A percentile compares a stretch with the other conserved stretches of the same genome.
These are phyloP conservation scores for Sarcocystis neurona DNA, from an alignment of 169 alveolate genomes.

Conservation along the genomic window DNA sequence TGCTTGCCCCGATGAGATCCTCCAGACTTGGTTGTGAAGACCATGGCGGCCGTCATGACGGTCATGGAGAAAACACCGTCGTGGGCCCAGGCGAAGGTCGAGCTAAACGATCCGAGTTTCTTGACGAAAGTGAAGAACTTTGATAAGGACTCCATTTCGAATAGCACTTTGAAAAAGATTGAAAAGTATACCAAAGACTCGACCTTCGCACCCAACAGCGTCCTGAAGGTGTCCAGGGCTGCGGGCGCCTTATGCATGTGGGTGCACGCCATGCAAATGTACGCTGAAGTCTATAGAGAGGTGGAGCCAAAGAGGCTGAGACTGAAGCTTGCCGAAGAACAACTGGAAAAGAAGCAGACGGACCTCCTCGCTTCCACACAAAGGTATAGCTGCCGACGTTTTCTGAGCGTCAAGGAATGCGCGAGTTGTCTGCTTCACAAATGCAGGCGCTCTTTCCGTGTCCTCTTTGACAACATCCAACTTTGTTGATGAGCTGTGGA, in stretches of 20 bases:
- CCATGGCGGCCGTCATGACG: conserved; percentile 93
- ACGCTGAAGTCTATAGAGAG: conserved; percentile 93
- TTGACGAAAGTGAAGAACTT: conserved; percentile 84
- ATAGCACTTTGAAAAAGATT: conserved; percentile 83
- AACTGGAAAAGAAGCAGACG: conserved; percentile 74
- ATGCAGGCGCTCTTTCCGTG: background rate
- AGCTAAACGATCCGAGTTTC: conserved; percentile 92
- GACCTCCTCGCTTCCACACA: conserved; percentile 55
- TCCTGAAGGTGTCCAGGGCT: conserved; percentile 89
- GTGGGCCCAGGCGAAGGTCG: conserved; percentile 93
- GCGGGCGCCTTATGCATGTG: conserved; percentile 94
- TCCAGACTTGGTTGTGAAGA: conserved; percentile 86
- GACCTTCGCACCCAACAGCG: conserved; percentile 86
- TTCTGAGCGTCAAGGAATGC: background rate
- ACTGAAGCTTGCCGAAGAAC: conserved; percentile 86
- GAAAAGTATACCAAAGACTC: conserved; percentile 86
- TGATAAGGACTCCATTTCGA: conserved; percentile 90
- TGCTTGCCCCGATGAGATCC: too few relatives aligned
- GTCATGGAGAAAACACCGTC: conserved; percentile 89
- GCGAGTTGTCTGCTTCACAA: background rate
- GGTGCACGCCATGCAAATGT: conserved; percentile 95
- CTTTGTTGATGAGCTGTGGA: background rate
- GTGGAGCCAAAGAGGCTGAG: conserved; percentile 96
- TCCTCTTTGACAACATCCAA: background rate
- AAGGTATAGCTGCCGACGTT: background rate